A percentile compares a stretch with the other conserved stretches of the same genome.
Evolutionary conservation across 2,329 filamentous ascomycete genomes (phyloP).

Genomic region (Pyrenophora tritici-repentis): DNA sequence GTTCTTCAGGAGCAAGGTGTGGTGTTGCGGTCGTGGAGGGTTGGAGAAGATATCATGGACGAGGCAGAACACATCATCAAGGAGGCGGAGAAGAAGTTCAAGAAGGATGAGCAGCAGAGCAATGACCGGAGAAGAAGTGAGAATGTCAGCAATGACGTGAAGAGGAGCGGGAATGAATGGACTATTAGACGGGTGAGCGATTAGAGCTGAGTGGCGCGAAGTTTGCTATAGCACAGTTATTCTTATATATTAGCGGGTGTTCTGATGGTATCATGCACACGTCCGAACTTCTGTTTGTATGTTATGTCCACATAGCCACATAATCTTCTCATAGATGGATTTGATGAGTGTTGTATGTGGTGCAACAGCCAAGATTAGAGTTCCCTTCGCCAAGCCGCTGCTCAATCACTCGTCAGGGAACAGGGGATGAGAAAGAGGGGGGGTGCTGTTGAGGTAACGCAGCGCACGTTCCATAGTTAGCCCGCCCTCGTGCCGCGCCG

Average conservation of each 20-base stretch:
- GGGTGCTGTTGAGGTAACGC: not conserved
- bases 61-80: constrained; percentile 70
- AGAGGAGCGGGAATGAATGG: not conserved
- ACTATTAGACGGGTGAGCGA: not conserved
- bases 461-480: not conserved
- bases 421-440: not conserved
- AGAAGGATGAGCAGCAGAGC: constrained; percentile 6
- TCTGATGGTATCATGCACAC: too few relatives aligned
- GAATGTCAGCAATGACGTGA: not conserved
- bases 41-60: constrained; percentile 69
- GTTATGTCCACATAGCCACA: too few relatives aligned
- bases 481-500: too few relatives aligned
- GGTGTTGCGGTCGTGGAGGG: constrained; percentile 72
- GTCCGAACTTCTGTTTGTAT: too few relatives aligned
- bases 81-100: constrained; percentile 53
- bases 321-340: too few relatives aligned
- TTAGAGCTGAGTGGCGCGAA: not conserved
- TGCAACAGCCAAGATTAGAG: too few relatives aligned
- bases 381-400: too few relatives aligned
- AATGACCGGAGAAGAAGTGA: not conserved
- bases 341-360: too few relatives aligned
- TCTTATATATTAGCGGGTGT: not conserved
- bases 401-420: too few relatives aligned
- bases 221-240: not conserved
- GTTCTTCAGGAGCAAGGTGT: constrained; percentile 69